A percentile compares a stretch with the other conserved stretches of the same genome.
phyloP scores from a whole-genome alignment of 805 yeast genomes.

The Candida taoyuanica region DNA sequence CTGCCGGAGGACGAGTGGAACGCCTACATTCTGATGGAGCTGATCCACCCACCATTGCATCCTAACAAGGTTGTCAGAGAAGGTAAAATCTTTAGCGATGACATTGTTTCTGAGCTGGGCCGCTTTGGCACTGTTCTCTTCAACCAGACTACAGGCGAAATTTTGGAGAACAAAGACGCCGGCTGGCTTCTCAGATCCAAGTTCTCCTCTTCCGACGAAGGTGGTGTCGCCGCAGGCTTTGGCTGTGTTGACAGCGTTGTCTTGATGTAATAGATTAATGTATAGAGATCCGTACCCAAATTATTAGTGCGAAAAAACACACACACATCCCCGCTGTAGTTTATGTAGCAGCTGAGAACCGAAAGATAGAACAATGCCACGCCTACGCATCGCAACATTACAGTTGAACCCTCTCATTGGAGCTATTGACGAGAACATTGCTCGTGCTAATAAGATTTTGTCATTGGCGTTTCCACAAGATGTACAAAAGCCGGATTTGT shows the following conservation, averaged over 20 bases:
- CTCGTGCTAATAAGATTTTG: constrained; percentile 36
- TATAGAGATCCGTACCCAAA: no score
- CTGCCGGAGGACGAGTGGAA: constrained; percentile 74
- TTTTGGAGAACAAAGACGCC: constrained; percentile 59
- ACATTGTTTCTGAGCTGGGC: constrained; percentile 87
- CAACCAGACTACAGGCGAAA: constrained; percentile 54
- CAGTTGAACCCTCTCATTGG: constrained; percentile 69
- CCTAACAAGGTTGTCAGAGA: constrained; percentile 69
- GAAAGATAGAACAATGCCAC: constrained; percentile 1
- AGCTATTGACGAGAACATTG: constrained; percentile 47
- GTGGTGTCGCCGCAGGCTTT: constrained; percentile 99
- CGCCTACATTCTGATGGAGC: constrained; percentile 90
- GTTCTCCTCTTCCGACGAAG: constrained; percentile 84
- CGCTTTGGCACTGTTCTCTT: constrained; percentile 81
- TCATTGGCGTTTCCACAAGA: constrained; percentile 20
- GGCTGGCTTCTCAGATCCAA: constrained; percentile 91
- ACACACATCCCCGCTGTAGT: no score
- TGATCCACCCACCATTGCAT: constrained; percentile 72
- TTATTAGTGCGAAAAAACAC: no score
- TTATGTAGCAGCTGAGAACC: no score
- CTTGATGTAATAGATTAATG: constrained; percentile 28
- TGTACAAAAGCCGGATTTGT: constrained; percentile 46
- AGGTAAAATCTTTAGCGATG: constrained; percentile 58
- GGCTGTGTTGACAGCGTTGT: constrained; percentile 91
- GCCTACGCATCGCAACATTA: constrained; percentile 55